Evolutionary conservation across 192 early-diverging fungal species (phyloP).

Genomic region (Spinellus fusiger): DNA sequence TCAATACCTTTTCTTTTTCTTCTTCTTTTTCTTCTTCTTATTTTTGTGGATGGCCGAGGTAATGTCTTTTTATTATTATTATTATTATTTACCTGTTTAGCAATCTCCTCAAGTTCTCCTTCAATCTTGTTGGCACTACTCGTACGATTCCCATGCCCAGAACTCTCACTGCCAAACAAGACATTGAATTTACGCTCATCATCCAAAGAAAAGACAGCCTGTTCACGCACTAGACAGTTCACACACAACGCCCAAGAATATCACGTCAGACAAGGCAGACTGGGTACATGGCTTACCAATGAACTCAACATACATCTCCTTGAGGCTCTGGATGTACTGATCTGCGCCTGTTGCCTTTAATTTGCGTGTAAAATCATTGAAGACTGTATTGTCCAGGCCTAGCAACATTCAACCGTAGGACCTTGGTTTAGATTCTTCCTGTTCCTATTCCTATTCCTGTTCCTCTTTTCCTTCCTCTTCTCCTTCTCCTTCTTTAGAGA

Average conservation of each 20-base stretch:
- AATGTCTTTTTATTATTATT: no score
- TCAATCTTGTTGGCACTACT: slow-evolving; percentile 27
- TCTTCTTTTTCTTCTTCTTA: no score
- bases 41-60: no score
- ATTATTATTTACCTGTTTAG: slow-evolving; percentile 44
- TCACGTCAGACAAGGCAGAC: no score
- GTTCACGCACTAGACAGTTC: slow-evolving; percentile 24
- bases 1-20: no score
- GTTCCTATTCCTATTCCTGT: no score
- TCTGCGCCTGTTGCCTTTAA: slow-evolving; percentile 45
- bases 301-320: slow-evolving; percentile 81
- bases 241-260: no score
- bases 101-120: slow-evolving; percentile 41
- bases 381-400: slow-evolving; percentile 61
- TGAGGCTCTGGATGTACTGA: slow-evolving; percentile 56
- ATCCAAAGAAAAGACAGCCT: slow-evolving; percentile 26
- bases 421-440: no score
- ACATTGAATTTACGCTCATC: slow-evolving; percentile 16
- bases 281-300: slow-evolving; percentile 47
- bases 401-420: no score
- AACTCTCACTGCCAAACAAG: slow-evolving; percentile 14
- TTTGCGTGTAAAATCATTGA: slow-evolving; percentile 42
- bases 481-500: background rate
- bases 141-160: background rate
- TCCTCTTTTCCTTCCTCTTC: no score